Evolutionary conservation across 2,329 filamentous ascomycete species (phyloP).

Genomic region (Pseudogymnoascus sp.): DNA sequence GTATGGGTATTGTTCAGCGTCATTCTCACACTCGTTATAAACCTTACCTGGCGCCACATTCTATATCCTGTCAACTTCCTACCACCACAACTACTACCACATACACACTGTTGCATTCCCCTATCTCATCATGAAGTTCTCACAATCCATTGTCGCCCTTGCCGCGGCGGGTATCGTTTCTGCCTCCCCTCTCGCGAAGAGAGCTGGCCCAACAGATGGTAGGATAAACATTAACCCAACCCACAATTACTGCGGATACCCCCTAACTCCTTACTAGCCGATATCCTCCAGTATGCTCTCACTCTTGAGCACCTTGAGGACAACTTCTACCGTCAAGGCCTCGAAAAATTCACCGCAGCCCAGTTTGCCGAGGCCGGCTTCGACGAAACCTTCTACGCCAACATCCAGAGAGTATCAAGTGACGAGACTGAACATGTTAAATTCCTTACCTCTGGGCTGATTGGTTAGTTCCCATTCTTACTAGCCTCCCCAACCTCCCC

Average conservation of each 20-base stretch:
- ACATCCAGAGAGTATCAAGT: conserved; percentile 43
- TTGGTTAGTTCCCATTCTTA: neutral
- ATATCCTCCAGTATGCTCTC: conserved; percentile 39
- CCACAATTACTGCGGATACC: neutral
- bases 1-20: neutral
- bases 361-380: conserved; percentile 46
- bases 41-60: neutral
- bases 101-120: neutral
- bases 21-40: neutral
- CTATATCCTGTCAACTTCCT: neutral
- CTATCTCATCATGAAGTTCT: conserved; percentile 19
- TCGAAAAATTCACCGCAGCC: conserved; percentile 45
- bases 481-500: conserved; percentile 25
- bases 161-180: conserved; percentile 13
- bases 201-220: conserved; percentile 14
- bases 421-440: conserved; percentile 51
- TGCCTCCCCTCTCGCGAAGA: conserved; percentile 16
- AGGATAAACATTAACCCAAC: neutral
- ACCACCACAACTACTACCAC: neutral
- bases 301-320: conserved; percentile 50
- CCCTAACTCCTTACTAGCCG: conserved; percentile 10
- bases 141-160: conserved; percentile 15
- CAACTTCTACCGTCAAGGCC: conserved; percentile 52
- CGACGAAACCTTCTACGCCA: conserved; percentile 44
- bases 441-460: conserved; percentile 41